A percentile compares a stretch with the other conserved stretches of the same genome.
Evolutionary conservation across 2,329 filamentous ascomycete species (phyloP).

Genomic region (Colletotrichum caudatum): DNA sequence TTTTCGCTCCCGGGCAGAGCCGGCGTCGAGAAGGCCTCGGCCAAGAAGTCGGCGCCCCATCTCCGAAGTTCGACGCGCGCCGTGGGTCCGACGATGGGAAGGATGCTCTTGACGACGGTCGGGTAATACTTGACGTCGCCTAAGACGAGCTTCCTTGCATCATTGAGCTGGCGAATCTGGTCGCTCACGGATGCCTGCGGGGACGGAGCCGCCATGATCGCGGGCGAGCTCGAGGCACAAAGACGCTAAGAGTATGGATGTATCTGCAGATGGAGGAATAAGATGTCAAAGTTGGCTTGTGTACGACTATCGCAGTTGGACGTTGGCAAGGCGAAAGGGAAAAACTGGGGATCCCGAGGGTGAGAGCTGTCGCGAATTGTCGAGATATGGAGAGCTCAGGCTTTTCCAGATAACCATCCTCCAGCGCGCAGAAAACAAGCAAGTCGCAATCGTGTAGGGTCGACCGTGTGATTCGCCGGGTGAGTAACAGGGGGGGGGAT

Average conservation of each 20-base stretch:
- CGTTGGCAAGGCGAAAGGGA: not conserved
- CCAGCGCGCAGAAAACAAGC: conserved; percentile 28
- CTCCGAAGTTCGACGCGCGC: conserved; percentile 84
- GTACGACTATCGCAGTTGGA: not conserved
- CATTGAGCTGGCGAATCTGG: conserved; percentile 88
- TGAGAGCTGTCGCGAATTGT: conserved; percentile 41
- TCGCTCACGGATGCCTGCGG: conserved; percentile 71
- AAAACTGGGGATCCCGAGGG: conserved; percentile 23
- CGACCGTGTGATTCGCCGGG: not conserved
- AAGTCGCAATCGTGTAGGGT: conserved; percentile 11
- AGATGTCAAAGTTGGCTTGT: conserved; percentile 1
- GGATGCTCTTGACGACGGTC: conserved; percentile 89
- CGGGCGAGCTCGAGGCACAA: conserved; percentile 1
- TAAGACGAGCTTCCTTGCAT: conserved; percentile 89
- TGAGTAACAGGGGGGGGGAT: not conserved
- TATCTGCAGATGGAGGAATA: not conserved
- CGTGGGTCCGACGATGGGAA: conserved; percentile 87
- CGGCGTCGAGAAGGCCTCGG: conserved; percentile 96
- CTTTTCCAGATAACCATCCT: conserved; percentile 41
- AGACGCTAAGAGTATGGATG: conserved; percentile 12
- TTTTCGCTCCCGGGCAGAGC: conserved; percentile 82
- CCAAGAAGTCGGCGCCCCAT: conserved; percentile 97
- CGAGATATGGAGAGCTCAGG: conserved; percentile 40
- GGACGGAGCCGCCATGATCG: conserved; percentile 63
- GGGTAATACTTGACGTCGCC: conserved; percentile 89